Evolutionary conservation across 495 filamentous ascomycete species (phyloP).

Genomic region (Trypethelium eluteriae): DNA sequence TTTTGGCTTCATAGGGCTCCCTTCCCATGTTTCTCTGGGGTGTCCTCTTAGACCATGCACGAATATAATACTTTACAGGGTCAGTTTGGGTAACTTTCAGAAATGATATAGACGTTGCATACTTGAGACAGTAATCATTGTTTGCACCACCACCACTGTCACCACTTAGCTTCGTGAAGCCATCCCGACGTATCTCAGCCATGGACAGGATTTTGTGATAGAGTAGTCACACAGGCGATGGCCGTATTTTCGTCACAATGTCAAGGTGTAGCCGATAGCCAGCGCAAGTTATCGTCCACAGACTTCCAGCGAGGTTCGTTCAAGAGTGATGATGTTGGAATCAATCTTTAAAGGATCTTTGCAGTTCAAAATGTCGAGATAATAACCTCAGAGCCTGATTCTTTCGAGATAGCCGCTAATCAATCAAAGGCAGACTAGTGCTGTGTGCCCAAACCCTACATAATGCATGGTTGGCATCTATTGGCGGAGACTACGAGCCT

Average conservation of each 20-base stretch:
- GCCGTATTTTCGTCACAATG: not conserved
- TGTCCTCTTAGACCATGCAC: conserved; percentile 21
- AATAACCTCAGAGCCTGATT: no score
- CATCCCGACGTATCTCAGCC: not conserved
- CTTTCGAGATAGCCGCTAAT: no score
- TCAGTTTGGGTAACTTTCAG: not conserved
- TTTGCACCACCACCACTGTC: not conserved
- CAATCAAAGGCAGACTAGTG: no score
- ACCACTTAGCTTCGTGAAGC: not conserved
- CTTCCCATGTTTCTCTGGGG: conserved; percentile 22
- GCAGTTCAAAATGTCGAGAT: no score
- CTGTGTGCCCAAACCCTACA: no score
- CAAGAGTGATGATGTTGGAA: no score
- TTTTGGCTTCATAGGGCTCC: conserved; percentile 3
- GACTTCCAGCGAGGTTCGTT: no score
- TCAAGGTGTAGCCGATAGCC: no score
- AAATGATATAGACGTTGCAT: not conserved
- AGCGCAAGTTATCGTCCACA: no score
- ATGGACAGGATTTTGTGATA: not conserved
- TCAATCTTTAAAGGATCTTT: no score
- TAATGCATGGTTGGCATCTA: no score
- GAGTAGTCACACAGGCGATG: not conserved
- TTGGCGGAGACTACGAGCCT: no score
- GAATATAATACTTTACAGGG: conserved; percentile 19
- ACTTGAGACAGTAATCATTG: not conserved